Evolutionary conservation across 202 grass and related monocot genomes (phyloP).

Genomic region (Hordeum pubiflorum): DNA sequence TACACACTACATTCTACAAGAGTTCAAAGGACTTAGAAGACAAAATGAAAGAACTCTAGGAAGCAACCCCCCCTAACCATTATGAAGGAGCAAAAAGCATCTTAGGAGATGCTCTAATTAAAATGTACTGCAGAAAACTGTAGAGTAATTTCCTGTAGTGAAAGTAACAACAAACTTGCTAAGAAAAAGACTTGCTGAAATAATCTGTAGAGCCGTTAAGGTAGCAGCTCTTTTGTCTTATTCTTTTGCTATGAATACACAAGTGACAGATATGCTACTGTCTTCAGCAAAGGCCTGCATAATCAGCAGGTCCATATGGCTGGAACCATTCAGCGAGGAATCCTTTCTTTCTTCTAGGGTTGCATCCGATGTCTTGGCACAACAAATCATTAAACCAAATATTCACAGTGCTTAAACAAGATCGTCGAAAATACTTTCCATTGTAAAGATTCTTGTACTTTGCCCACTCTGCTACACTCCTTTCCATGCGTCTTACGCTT

Average conservation of each 20-base stretch:
- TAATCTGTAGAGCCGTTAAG: neutral
- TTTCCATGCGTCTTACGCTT: slow-evolving; percentile 67
- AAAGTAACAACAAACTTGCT: no score
- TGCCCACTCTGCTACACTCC: slow-evolving; percentile 53
- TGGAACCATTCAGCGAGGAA: slow-evolving; percentile 70
- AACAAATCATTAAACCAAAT: slow-evolving; percentile 75
- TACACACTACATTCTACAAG: neutral
- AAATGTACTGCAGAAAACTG: no score
- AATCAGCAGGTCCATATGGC: slow-evolving; percentile 61
- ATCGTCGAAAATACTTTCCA: slow-evolving; percentile 38
- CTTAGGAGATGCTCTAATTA: no score
- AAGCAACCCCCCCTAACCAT: neutral
- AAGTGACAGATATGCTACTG: neutral
- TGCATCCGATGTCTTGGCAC: slow-evolving; percentile 65
- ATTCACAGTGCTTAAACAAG: slow-evolving; percentile 55
- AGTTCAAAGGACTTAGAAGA: neutral
- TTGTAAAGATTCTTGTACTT: slow-evolving; percentile 54
- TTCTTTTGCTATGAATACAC: slow-evolving; percentile 9
- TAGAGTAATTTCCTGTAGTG: no score
- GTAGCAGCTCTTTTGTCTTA: neutral
- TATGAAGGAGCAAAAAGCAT: neutral
- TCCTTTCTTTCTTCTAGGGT: slow-evolving; percentile 53
- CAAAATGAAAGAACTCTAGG: neutral
- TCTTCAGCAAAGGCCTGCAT: slow-evolving; percentile 38
- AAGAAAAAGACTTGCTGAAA: no score